Evolutionary conservation across 2,329 filamentous ascomycete genomes (phyloP).

Genomic region (Zopfia rhizophila): DNA sequence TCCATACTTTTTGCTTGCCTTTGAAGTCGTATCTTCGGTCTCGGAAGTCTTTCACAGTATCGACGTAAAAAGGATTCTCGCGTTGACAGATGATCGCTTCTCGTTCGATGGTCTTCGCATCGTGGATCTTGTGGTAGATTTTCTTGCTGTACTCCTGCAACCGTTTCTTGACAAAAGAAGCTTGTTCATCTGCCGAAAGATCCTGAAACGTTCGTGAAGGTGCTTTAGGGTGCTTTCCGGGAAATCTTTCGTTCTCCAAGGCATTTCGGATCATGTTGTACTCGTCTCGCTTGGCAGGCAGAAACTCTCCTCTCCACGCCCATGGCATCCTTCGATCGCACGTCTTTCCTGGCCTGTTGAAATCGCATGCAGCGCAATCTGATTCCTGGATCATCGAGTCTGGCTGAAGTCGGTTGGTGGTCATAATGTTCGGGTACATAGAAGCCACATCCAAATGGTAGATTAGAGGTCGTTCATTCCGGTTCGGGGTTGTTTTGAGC

Average conservation of each 20-base stretch:
- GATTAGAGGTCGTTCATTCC: conserved; percentile 86
- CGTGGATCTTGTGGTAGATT: conserved; percentile 99
- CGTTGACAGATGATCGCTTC: conserved; percentile 98
- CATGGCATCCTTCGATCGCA: conserved; percentile 95
- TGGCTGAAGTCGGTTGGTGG: conserved; percentile 94
- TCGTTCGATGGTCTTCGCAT: conserved; percentile 88
- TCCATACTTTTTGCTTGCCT: conserved; percentile 97
- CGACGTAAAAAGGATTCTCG: conserved; percentile 97
- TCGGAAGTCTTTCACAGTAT: conserved; percentile 95
- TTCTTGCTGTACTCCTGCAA: conserved; percentile 95
- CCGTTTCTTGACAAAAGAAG: conserved; percentile 81
- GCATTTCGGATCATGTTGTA: conserved; percentile 99
- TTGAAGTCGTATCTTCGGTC: conserved; percentile 99
- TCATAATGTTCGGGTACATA: conserved; percentile 99
- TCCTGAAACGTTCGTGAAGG: conserved; percentile 82
- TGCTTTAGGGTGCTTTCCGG: conserved; percentile 77
- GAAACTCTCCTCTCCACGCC: conserved; percentile 97
- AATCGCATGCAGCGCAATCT: conserved; percentile 96
- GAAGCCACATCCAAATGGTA: conserved; percentile 99
- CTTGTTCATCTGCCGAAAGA: conserved; percentile 83
- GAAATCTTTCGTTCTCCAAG: conserved; percentile 91
- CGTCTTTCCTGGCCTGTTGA: conserved; percentile 96
- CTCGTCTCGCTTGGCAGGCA: conserved; percentile 95
- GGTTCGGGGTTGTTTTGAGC: conserved; percentile 84
- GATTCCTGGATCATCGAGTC: conserved; percentile 99